Evolutionary conservation across 108 stramenopile genomes (phyloP).

Genomic region (Aurantiochytrium sp.): DNA sequence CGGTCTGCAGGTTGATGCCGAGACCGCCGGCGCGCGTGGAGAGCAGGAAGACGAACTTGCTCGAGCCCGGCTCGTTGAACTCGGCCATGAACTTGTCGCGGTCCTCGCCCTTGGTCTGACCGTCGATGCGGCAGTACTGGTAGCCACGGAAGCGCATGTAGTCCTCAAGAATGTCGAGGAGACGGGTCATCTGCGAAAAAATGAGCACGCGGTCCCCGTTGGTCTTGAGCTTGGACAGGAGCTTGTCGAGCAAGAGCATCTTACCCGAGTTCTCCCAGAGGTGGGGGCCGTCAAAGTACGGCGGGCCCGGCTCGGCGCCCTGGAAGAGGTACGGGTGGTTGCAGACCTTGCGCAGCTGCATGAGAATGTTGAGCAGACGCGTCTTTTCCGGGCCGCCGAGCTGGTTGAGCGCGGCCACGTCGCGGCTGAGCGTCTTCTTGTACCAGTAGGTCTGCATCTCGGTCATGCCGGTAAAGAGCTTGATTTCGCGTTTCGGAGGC

Average conservation of each 20-base stretch:
- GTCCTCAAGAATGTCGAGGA: slow-evolving; percentile 64
- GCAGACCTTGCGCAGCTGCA: slow-evolving; percentile 96
- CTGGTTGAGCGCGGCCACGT: slow-evolving; percentile 82
- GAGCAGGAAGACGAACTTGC: slow-evolving; percentile 89
- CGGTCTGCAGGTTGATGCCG: slow-evolving; percentile 95
- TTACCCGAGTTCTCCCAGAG: slow-evolving; percentile 94
- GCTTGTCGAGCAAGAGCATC: slow-evolving; percentile 66
- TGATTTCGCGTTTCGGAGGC: slow-evolving; percentile 92
- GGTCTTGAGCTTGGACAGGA: slow-evolving; percentile 58
- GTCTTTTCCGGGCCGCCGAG: slow-evolving; percentile 83
- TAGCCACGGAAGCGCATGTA: slow-evolving; percentile 65
- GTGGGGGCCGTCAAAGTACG: slow-evolving; percentile 92
- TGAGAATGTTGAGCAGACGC: slow-evolving; percentile 88
- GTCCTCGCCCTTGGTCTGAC: slow-evolving; percentile 84
- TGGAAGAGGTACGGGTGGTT: slow-evolving; percentile 99
- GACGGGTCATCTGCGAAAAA: slow-evolving; percentile 59
- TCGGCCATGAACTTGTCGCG: slow-evolving; percentile 88
- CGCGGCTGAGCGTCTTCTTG: slow-evolving; percentile 77
- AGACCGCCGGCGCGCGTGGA: slow-evolving; percentile 93
- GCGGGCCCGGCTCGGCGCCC: slow-evolving; percentile 92
- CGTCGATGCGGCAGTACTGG: slow-evolving; percentile 93
- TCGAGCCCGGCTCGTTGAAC: slow-evolving; percentile 83
- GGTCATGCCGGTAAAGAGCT: slow-evolving; percentile 81
- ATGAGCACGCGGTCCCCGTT: slow-evolving; percentile 57
- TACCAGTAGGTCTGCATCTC: slow-evolving; percentile 95